Conservation (phyloP, 345 rosid species). For the Eucalyptus sp. region DNA sequence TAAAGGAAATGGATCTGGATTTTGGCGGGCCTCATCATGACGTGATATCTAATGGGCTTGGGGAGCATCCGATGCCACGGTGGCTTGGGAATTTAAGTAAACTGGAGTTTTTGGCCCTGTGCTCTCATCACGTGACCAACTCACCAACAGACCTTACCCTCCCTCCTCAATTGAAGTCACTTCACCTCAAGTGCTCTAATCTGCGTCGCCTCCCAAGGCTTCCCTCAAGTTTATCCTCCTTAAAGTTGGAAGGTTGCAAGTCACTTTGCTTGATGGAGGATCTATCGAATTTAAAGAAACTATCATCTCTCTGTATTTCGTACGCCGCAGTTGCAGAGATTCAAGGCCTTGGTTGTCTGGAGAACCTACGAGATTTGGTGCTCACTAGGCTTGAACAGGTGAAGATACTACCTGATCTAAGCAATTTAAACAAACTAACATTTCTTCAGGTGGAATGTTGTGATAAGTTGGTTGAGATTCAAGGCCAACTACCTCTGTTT, state of each 20-base stretch:
- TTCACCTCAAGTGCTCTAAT: fast-evolving
- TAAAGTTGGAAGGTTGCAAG: fast-evolving
- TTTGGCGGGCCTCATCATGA: fast-evolving
- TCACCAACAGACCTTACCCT: too few species aligned
- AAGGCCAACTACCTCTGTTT: too few species aligned
- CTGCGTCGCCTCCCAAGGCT: fast-evolving
- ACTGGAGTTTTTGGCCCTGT: fast-evolving
- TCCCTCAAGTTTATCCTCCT: too few species aligned
- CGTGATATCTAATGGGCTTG: too few species aligned
- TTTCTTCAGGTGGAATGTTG: fast-evolving
- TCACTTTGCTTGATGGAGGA: not conserved
- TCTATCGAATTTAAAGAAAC: not conserved
- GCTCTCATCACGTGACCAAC: fast-evolving
- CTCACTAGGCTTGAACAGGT: not conserved
- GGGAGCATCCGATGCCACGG: too few species aligned
- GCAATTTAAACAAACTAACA: too few species aligned
- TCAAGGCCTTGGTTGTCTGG: not conserved
- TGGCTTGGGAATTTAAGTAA: too few species aligned
- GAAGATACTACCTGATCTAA: too few species aligned
- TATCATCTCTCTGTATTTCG: fast-evolving
- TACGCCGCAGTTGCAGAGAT: not conserved
- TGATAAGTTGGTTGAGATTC: too few species aligned
- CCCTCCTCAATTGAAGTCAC: too few species aligned
- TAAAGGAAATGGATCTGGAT: fast-evolving
- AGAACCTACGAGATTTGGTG: not conserved